A percentile compares a stretch with the other conserved stretches of the same genome.
These are phyloP conservation scores for Lentinula aciculospora DNA, from an alignment of 768 basidiomycete species.

Conservation along the genomic window DNA sequence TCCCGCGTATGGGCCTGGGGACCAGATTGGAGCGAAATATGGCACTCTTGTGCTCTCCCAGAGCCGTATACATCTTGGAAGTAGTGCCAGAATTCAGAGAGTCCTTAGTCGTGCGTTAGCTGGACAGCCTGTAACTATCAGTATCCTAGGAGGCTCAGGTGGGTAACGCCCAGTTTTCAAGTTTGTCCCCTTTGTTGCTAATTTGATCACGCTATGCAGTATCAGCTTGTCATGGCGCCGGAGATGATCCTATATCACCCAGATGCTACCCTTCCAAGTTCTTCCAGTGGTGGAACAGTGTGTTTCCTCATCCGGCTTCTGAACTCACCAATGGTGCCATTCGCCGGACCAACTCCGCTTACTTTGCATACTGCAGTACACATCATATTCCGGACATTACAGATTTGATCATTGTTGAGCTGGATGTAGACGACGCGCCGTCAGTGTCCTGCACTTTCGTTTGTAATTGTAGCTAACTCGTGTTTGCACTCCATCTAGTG, in stretches of 20 bases:
- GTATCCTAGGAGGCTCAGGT: conserved; percentile 88
- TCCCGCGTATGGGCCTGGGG: conserved; percentile 79
- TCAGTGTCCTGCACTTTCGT: conserved; percentile 33
- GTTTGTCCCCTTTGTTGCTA: not conserved
- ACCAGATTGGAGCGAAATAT: conserved; percentile 74
- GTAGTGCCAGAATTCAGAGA: conserved; percentile 75
- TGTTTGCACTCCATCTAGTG: conserved; percentile 34
- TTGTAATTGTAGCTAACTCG: not conserved
- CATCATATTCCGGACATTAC: conserved; percentile 93
- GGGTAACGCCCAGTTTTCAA: conserved; percentile 24
- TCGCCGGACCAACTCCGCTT: conserved; percentile 85
- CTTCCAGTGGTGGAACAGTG: conserved; percentile 95
- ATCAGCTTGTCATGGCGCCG: conserved; percentile 90
- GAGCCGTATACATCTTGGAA: conserved; percentile 73
- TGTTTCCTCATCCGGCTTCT: conserved; percentile 98
- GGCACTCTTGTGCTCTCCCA: conserved; percentile 69
- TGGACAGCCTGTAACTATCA: conserved; percentile 85
- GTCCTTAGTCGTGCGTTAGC: conserved; percentile 79
- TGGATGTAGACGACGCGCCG: conserved; percentile 88
- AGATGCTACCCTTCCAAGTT: conserved; percentile 91
- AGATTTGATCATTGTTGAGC: conserved; percentile 92
- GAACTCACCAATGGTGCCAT: conserved; percentile 98
- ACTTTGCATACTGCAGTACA: conserved; percentile 90
- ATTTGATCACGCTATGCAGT: conserved; percentile 42
- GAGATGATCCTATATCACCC: conserved; percentile 81